Evolutionary conservation across 257 asterid species (phyloP).

Genomic region (Ehretia macrophylla): DNA sequence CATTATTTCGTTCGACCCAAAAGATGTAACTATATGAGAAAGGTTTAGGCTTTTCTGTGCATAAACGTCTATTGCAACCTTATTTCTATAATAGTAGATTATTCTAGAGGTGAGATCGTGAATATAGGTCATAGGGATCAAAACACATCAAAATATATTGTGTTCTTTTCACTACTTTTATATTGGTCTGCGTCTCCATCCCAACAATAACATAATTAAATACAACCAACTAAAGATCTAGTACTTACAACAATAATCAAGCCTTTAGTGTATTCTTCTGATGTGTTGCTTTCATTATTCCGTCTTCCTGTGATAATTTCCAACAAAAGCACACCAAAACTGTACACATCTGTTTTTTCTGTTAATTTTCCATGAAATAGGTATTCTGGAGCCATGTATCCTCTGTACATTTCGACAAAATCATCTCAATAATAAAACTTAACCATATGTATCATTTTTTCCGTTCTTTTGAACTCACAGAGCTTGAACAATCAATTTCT

Average conservation of each 20-base stretch:
- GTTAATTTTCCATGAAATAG: slow-evolving; percentile 59
- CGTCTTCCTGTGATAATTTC: slow-evolving; percentile 50
- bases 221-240: not conserved
- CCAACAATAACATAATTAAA: not conserved
- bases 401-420: slow-evolving; percentile 28
- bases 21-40: no score
- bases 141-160: no score
- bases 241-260: slow-evolving; percentile 26
- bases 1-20: no score
- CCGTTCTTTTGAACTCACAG: not conserved
- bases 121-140: no score
- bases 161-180: no score
- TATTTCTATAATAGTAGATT: no score
- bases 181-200: no score
- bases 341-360: slow-evolving; percentile 67
- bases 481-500: no score
- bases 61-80: no score
- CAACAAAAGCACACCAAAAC: slow-evolving; percentile 62
- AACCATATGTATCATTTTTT: not conserved
- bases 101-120: no score
- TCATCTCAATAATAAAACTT: not conserved
- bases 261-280: slow-evolving; percentile 34
- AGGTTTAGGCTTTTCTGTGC: no score
- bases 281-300: slow-evolving; percentile 29
- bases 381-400: slow-evolving; percentile 85